Evolutionary conservation across 2,329 filamentous ascomycete species (phyloP).

Genomic region (Penicillium sumatraense): DNA sequence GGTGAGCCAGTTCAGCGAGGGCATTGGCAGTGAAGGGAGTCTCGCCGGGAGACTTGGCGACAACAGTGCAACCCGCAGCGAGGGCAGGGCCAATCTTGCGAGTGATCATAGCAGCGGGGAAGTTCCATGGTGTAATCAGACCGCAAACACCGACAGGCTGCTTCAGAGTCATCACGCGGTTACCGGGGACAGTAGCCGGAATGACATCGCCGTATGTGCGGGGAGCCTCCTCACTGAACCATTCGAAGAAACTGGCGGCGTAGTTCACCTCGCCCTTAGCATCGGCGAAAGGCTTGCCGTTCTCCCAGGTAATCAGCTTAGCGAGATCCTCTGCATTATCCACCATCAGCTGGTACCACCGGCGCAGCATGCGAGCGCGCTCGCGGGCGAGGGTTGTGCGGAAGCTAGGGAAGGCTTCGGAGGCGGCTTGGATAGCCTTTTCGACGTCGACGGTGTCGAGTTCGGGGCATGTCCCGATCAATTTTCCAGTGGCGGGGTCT

Average conservation of each 20-base stretch:
- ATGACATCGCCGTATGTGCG: constrained; percentile 65
- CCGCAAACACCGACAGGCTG: constrained; percentile 71
- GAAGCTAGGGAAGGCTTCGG: constrained; percentile 68
- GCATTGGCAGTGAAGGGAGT: constrained; percentile 91
- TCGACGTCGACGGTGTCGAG: constrained; percentile 79
- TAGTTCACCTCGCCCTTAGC: constrained; percentile 64
- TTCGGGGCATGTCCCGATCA: constrained; percentile 81
- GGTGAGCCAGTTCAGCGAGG: constrained; percentile 80
- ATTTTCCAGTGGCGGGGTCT: constrained; percentile 82
- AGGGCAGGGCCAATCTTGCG: constrained; percentile 63
- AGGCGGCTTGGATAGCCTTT: constrained; percentile 81
- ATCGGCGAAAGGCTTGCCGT: constrained; percentile 68
- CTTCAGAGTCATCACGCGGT: constrained; percentile 66
- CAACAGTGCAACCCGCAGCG: constrained; percentile 93
- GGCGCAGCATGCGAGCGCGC: constrained; percentile 64
- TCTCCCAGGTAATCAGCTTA: constrained; percentile 70
- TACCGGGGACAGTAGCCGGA: constrained; percentile 61
- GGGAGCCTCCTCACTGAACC: constrained; percentile 67
- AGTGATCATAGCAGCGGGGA: constrained; percentile 60
- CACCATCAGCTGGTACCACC: constrained; percentile 70
- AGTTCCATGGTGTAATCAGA: constrained; percentile 71
- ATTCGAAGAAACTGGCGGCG: constrained; percentile 64
- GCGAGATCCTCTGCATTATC: constrained; percentile 70
- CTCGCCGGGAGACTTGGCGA: constrained; percentile 88
- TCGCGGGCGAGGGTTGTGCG: constrained; percentile 65